These are phyloP conservation scores for Poa annua DNA, from an alignment of 176 grass and related monocot species.

Conservation along the genomic window DNA sequence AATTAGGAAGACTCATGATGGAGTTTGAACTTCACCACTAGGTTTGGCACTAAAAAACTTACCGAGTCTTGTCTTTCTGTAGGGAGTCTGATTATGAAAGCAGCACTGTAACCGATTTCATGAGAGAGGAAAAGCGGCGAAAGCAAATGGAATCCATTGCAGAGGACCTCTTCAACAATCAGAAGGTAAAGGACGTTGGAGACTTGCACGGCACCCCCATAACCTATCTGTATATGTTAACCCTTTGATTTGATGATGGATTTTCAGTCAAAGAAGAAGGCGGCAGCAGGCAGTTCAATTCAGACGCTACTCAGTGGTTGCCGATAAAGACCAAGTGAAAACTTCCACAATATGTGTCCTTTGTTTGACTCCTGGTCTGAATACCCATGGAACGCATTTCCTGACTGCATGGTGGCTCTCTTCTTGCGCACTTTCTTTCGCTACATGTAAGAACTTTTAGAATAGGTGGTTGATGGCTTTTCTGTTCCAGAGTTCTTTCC, in stretches of 20 bases:
- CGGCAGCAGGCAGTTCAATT: constrained; percentile 69
- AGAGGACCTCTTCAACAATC: constrained; percentile 86
- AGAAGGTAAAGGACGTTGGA: constrained; percentile 50
- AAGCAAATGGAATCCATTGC: constrained; percentile 90
- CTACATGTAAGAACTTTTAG: constrained; percentile 14
- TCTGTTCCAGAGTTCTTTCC: background rate
- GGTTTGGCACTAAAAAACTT: constrained; percentile 1
- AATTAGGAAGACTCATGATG: background rate
- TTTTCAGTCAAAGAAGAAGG: constrained; percentile 80
- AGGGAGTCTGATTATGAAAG: constrained; percentile 69
- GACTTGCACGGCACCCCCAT: background rate
- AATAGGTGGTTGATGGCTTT: background rate
- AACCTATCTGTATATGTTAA: background rate
- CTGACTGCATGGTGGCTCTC: background rate
- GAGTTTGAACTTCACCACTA: constrained; percentile 5
- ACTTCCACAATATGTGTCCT: background rate
- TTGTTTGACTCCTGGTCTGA: background rate
- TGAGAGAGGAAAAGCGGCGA: constrained; percentile 75
- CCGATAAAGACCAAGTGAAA: constrained; percentile 46
- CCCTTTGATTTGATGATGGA: background rate
- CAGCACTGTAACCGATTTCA: constrained; percentile 54
- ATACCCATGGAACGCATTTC: background rate
- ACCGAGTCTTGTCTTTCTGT: constrained; percentile 25
- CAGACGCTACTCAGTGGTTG: constrained; percentile 60
- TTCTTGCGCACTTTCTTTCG: background rate